A percentile compares a stretch with the other conserved stretches of the same genome.
Evolutionary conservation across 2,329 filamentous ascomycete species (phyloP).

Genomic region (Zalaria sp.): DNA sequence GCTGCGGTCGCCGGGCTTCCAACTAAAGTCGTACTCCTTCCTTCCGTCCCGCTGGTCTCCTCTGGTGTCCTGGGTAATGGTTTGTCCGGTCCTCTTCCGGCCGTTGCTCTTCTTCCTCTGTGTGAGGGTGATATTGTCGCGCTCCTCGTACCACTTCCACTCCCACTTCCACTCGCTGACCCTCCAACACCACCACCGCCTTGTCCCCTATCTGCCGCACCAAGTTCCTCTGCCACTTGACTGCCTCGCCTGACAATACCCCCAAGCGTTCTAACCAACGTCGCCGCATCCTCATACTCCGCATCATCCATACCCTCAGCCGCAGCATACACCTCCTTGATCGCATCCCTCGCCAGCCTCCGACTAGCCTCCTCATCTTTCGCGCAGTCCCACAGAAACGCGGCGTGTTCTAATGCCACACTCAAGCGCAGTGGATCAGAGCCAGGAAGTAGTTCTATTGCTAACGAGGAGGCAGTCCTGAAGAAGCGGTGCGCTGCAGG

Average conservation of each 20-base stretch:
- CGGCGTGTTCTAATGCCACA: slow-evolving; percentile 81
- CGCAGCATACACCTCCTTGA: slow-evolving; percentile 81
- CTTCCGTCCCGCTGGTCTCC: neutral
- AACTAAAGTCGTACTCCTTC: neutral
- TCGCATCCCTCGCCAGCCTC: slow-evolving; percentile 64
- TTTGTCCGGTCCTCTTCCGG: neutral
- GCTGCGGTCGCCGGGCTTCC: slow-evolving; percentile 4
- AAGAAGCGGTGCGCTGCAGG: slow-evolving; percentile 74
- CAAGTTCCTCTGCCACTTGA: neutral
- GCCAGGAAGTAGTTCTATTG: slow-evolving; percentile 64
- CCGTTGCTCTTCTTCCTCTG: neutral
- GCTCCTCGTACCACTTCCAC: neutral
- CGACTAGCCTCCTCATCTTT: slow-evolving; percentile 68
- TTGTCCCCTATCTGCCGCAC: neutral
- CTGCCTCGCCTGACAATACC: slow-evolving; percentile 75
- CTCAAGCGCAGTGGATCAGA: slow-evolving; percentile 82
- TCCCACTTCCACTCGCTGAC: neutral
- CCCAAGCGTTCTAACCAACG: slow-evolving; percentile 71
- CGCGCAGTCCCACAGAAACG: slow-evolving; percentile 85
- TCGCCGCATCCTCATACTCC: slow-evolving; percentile 84
- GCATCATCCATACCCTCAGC: slow-evolving; percentile 89
- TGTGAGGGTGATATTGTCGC: neutral
- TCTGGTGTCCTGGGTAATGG: neutral
- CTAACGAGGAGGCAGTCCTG: slow-evolving; percentile 57
- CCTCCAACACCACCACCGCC: neutral